Conservation (phyloP, 108 stramenopile genomes). For the Skeletonema tropicum region DNA sequence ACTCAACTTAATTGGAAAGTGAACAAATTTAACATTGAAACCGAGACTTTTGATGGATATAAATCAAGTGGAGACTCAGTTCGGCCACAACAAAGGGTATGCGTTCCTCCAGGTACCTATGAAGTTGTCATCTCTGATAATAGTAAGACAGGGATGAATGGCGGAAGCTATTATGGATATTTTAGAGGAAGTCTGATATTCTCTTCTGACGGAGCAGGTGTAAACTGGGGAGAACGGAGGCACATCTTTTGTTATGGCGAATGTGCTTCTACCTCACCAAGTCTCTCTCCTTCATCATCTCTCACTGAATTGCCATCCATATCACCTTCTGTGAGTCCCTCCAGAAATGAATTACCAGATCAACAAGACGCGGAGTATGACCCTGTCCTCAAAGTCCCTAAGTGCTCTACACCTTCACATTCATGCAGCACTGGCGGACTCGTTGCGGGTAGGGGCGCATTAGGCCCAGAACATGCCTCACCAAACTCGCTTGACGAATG, state of each 20-base stretch:
- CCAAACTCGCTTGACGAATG: background rate
- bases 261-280: background rate
- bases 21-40: background rate
- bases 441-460: background rate
- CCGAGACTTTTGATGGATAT: background rate
- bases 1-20: background rate
- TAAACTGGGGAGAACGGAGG: background rate
- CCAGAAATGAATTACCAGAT: background rate
- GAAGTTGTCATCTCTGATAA: background rate
- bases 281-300: background rate
- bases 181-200: background rate
- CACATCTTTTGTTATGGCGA: conserved; percentile 1
- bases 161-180: background rate
- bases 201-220: background rate
- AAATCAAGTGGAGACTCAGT: background rate
- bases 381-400: background rate
- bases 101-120: background rate
- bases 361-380: background rate
- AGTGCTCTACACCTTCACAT: background rate
- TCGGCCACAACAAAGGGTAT: background rate
- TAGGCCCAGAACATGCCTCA: background rate
- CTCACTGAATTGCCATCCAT: background rate
- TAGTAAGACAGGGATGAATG: background rate
- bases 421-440: background rate
- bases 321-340: background rate